A percentile compares a stretch with the other conserved stretches of the same genome.
Evolutionary conservation across 1,284 basidiomycete species (phyloP).

Genomic region (Pseudozyma pruni): DNA sequence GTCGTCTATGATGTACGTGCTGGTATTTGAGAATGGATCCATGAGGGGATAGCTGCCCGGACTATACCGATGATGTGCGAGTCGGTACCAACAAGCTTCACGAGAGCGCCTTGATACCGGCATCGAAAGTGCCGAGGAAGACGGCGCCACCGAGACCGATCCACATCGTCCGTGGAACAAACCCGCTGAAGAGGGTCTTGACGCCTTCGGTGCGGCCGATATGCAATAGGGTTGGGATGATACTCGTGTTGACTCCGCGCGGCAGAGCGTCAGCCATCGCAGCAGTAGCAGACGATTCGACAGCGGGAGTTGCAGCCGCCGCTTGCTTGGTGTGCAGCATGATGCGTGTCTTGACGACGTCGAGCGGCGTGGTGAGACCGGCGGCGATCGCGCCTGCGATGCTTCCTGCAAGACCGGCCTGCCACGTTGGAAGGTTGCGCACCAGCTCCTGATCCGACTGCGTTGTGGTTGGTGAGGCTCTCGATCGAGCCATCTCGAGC

Average conservation of each 20-base stretch:
- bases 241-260: slow-evolving; percentile 54
- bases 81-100: neutral
- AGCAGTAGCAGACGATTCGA: slow-evolving; percentile 1
- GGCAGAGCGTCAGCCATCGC: slow-evolving; percentile 14
- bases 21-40: no score
- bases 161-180: slow-evolving; percentile 91
- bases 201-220: slow-evolving; percentile 82
- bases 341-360: slow-evolving; percentile 95
- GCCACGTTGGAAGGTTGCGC: slow-evolving; percentile 75
- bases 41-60: no score
- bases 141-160: slow-evolving; percentile 96
- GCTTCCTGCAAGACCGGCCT: slow-evolving; percentile 91
- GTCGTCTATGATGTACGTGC: no score
- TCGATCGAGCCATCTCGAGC: slow-evolving; percentile 54
- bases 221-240: slow-evolving; percentile 66
- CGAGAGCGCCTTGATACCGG: slow-evolving; percentile 51
- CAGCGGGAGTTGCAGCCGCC: slow-evolving; percentile 1
- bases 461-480: neutral
- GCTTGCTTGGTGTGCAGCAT: slow-evolving; percentile 79
- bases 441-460: slow-evolving; percentile 42
- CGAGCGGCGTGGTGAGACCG: slow-evolving; percentile 89
- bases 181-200: slow-evolving; percentile 83
- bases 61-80: no score
- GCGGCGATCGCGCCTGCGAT: slow-evolving; percentile 91
- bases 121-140: slow-evolving; percentile 92